Conservation (phyloP, 2,329 filamentous ascomycete genomes). For the Apiospora sp. region DNA sequence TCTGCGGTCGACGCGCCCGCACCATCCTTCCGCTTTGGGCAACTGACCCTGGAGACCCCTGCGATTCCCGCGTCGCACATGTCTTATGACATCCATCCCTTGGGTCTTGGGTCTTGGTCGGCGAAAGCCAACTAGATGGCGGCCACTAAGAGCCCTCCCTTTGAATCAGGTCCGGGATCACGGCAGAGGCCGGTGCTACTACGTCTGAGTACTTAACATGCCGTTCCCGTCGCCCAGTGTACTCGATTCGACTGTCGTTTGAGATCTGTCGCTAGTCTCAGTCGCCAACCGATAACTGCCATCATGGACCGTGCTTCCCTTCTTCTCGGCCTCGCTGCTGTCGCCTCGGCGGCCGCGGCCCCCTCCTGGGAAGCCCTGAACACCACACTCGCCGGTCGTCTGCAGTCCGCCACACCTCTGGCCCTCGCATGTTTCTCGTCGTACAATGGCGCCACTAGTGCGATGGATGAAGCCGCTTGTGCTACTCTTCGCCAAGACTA, state of each 20-base stretch:
- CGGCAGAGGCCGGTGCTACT: too few species aligned
- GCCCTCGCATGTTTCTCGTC: slow-evolving; percentile 41
- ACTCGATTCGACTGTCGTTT: not conserved
- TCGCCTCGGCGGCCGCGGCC: not conserved
- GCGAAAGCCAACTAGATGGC: too few species aligned
- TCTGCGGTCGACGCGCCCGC: too few species aligned
- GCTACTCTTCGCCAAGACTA: slow-evolving; percentile 37
- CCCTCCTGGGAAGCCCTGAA: slow-evolving; percentile 30
- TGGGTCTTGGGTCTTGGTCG: too few species aligned
- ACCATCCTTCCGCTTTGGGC: not conserved
- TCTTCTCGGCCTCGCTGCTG: not conserved
- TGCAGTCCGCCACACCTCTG: slow-evolving; percentile 34
- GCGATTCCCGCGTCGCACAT: too few species aligned
- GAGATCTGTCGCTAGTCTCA: too few species aligned
- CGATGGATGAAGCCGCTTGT: slow-evolving; percentile 34
- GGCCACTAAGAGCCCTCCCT: too few species aligned
- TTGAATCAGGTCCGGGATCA: too few species aligned
- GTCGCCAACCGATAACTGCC: not conserved
- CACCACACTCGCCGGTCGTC: slow-evolving; percentile 33
- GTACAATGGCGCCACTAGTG: slow-evolving; percentile 35
- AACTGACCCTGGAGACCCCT: not conserved
- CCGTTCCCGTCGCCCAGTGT: not conserved
- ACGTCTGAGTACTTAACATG: not conserved
- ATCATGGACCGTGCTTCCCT: not conserved
- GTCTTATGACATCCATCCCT: too few species aligned